Percentiles rank a stretch among this genome's conserved stretches.
phyloP scores from a whole-genome alignment of 257 asterid genomes.

The Ehretia macrophylla region DNA sequence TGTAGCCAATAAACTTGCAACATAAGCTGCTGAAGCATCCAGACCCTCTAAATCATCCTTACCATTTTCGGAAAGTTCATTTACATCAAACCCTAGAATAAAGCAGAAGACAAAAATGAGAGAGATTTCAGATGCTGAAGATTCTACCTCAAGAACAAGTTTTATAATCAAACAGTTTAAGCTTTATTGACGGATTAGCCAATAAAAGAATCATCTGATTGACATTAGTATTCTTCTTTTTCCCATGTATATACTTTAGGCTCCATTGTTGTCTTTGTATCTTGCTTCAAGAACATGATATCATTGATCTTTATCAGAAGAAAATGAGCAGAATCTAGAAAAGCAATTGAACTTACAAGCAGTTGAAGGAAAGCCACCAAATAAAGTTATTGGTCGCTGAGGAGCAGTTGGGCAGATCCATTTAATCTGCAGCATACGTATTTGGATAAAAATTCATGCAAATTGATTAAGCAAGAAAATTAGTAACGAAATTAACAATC shows the following conservation, averaged over 20 bases:
- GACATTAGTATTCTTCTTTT: too few species aligned
- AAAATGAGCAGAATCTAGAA: neutral
- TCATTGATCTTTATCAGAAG: neutral
- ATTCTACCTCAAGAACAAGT: neutral
- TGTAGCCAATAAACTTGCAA: constrained; percentile 81
- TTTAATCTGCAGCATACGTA: constrained; percentile 55
- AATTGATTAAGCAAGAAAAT: neutral
- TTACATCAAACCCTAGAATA: constrained; percentile 79
- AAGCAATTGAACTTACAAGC: constrained; percentile 55
- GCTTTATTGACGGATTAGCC: too few species aligned
- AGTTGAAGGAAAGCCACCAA: constrained; percentile 87
- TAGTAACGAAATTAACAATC: neutral
- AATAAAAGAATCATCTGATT: too few species aligned
- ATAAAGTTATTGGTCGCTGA: constrained; percentile 62
- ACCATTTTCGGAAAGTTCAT: constrained; percentile 74
- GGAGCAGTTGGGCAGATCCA: constrained; percentile 97
- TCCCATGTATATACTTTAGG: too few species aligned
- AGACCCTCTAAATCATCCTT: constrained; percentile 72
- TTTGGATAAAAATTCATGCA: neutral
- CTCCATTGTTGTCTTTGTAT: too few species aligned
- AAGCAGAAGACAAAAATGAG: constrained; percentile 9
- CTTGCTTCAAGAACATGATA: too few species aligned
- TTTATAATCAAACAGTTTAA: neutral
- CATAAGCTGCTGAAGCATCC: constrained; percentile 85
- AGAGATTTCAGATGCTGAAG: neutral